phyloP scores from a whole-genome alignment of 1,284 basidiomycete genomes.

The Sanghuangporus weigelae region DNA sequence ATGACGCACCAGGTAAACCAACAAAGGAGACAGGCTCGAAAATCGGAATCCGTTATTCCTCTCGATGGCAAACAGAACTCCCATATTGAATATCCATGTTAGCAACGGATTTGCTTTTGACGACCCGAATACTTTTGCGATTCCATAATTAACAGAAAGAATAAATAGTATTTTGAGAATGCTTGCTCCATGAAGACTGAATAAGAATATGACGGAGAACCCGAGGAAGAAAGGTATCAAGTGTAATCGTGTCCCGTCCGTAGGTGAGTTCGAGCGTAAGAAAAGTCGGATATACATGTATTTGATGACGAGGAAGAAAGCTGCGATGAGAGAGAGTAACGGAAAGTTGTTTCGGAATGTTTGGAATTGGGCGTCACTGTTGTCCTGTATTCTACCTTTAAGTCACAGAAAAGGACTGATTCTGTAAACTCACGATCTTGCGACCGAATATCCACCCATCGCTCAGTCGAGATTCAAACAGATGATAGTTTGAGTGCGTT shows the following conservation, averaged over 20 bases:
- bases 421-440: conserved; percentile 46
- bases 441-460: conserved; percentile 67
- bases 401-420: too few relatives aligned
- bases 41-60: conserved; percentile 74
- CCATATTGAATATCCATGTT: conserved; percentile 77
- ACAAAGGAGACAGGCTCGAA: conserved; percentile 45
- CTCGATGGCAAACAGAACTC: conserved; percentile 77
- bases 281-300: conserved; percentile 33
- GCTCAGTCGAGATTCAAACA: conserved; percentile 58
- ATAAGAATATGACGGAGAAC: conserved; percentile 67
- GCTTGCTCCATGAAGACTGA: conserved; percentile 85
- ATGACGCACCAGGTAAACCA: conserved; percentile 49
- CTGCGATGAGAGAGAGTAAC: conserved; percentile 49
- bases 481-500: conserved; percentile 68
- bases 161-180: conserved; percentile 76
- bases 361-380: conserved; percentile 82
- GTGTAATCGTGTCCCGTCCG: conserved; percentile 25
- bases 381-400: conserved; percentile 52
- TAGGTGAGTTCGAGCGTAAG: conserved; percentile 24
- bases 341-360: conserved; percentile 75
- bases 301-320: conserved; percentile 33
- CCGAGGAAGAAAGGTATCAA: conserved; percentile 52
- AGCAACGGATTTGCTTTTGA: conserved; percentile 43
- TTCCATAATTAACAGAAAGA: conserved; percentile 63
- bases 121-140: conserved; percentile 46